Conservation (phyloP, 768 basidiomycete species). For the Imleria badia region DNA sequence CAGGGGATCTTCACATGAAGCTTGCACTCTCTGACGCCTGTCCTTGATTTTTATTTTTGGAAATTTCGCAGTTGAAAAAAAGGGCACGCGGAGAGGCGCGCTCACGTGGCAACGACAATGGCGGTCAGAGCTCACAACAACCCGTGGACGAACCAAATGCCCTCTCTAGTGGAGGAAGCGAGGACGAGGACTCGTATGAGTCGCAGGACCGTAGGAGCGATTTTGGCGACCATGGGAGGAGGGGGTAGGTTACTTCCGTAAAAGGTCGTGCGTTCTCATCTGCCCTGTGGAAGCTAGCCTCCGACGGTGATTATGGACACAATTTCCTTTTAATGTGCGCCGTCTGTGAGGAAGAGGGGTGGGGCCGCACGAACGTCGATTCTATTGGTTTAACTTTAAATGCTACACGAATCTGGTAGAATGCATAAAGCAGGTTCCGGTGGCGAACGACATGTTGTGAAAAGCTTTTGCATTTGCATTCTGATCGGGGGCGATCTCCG, state of each 20-base stretch:
- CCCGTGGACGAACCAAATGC: slow-evolving; percentile 25
- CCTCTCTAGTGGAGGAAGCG: slow-evolving; percentile 32
- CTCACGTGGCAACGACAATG: slow-evolving; percentile 26
- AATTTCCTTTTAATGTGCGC: slow-evolving; percentile 16
- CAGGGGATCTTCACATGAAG: slow-evolving; percentile 21
- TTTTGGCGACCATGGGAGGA: slow-evolving; percentile 35
- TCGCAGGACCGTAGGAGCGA: slow-evolving; percentile 36
- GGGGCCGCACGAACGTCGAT: background rate
- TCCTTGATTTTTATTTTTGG: slow-evolving; percentile 4
- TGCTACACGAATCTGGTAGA: slow-evolving; percentile 11
- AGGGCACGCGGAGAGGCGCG: slow-evolving; percentile 35
- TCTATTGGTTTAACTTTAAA: slow-evolving; percentile 11
- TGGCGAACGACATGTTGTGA: background rate
- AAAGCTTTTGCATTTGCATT: slow-evolving; percentile 2
- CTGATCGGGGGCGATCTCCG: slow-evolving; percentile 24
- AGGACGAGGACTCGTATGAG: slow-evolving; percentile 35
- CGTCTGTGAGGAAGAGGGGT: slow-evolving; percentile 1
- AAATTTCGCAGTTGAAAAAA: slow-evolving; percentile 29
- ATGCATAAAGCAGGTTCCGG: slow-evolving; percentile 5
- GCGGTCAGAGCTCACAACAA: slow-evolving; percentile 32
- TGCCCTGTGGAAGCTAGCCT: slow-evolving; percentile 10
- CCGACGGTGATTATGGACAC: slow-evolving; percentile 19
- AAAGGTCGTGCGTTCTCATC: slow-evolving; percentile 23
- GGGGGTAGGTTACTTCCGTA: slow-evolving; percentile 27
- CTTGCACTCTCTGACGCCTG: slow-evolving; percentile 22